These are phyloP conservation scores for Blastobotrys illinoisensis DNA, from an alignment of 1,139 yeast species.

Conservation along the genomic window DNA sequence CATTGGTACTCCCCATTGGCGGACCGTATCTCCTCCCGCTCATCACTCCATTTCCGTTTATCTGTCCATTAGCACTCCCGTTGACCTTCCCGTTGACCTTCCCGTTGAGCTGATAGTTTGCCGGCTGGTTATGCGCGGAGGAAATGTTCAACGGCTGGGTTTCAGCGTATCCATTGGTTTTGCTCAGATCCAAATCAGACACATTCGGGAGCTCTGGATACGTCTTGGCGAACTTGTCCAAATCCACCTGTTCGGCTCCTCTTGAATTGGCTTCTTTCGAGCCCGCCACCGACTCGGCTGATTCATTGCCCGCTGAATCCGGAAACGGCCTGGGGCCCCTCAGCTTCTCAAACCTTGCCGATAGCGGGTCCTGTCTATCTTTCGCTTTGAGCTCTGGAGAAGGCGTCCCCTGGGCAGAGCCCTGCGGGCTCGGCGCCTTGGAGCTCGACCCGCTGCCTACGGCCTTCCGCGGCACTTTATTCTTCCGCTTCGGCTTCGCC, in stretches of 20 bases:
- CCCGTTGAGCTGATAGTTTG: neutral
- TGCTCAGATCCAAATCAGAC: neutral
- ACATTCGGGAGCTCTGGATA: neutral
- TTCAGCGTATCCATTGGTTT: neutral
- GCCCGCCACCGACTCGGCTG: no score
- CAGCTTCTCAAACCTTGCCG: conserved; percentile 20
- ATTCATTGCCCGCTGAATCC: conserved; percentile 4
- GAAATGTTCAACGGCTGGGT: neutral
- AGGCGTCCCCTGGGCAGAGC: neutral
- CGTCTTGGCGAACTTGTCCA: neutral
- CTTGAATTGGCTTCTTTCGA: no score
- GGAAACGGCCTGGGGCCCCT: conserved; percentile 19
- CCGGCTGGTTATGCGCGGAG: neutral
- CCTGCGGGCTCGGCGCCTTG: neutral
- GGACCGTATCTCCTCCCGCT: neutral
- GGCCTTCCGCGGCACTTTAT: conserved; percentile 15
- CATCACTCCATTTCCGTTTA: neutral
- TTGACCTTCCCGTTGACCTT: neutral
- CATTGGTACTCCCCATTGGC: neutral
- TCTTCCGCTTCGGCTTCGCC: neutral
- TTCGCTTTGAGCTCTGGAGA: neutral
- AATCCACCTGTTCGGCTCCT: conserved; percentile 1
- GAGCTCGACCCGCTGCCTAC: conserved; percentile 6
- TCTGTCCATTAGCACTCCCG: neutral
- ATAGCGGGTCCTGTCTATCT: conserved; percentile 17